These are phyloP conservation scores for Tephrocybe rancida DNA, from an alignment of 768 basidiomycete species.

Conservation along the genomic window DNA sequence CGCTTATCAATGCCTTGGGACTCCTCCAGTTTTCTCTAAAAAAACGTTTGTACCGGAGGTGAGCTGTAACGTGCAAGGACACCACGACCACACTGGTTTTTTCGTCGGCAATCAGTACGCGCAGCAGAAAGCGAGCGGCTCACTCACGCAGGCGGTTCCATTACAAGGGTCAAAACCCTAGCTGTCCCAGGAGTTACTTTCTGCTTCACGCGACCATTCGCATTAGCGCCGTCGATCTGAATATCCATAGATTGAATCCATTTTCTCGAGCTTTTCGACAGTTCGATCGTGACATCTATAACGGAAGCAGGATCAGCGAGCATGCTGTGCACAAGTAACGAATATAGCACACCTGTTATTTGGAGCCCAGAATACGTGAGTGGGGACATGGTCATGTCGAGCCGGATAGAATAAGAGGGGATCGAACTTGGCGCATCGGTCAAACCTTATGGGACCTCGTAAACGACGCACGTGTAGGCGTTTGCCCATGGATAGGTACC, in stretches of 20 bases:
- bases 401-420: neutral
- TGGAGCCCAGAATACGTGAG: neutral
- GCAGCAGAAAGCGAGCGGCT: neutral
- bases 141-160: conserved; percentile 11
- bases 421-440: neutral
- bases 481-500: neutral
- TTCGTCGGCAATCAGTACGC: neutral
- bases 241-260: conserved; percentile 13
- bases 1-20: neutral
- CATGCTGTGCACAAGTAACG: neutral
- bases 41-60: conserved; percentile 6
- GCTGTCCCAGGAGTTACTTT: neutral
- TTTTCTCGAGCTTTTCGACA: conserved; percentile 8
- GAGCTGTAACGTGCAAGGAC: conserved; percentile 1
- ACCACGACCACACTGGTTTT: neutral
- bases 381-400: neutral
- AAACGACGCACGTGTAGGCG: conserved; percentile 3
- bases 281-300: conserved; percentile 9
- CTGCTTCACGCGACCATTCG: neutral
- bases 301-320: neutral
- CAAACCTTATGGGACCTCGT: neutral
- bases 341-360: neutral
- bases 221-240: conserved; percentile 4
- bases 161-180: neutral
- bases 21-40: neutral